These are phyloP conservation scores for Colletotrichum tofieldiae DNA, from an alignment of 2,329 filamentous ascomycete species.

Conservation along the genomic window DNA sequence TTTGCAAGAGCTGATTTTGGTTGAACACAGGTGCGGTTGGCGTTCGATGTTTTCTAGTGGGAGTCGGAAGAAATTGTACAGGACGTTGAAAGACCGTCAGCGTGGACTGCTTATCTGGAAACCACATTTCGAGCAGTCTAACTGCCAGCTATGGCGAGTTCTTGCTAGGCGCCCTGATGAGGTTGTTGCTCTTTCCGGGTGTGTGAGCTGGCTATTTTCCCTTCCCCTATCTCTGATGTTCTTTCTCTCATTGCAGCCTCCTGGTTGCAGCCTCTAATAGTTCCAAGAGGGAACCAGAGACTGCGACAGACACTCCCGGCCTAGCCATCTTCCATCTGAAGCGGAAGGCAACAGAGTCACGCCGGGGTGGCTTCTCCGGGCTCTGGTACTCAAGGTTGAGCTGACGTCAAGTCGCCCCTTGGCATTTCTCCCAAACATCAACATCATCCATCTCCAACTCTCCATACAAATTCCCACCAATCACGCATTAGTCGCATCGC, in stretches of 20 bases:
- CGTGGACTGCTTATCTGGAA: no score
- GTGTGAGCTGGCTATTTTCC: background rate
- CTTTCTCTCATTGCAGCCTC: background rate
- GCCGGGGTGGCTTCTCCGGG: background rate
- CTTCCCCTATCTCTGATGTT: background rate
- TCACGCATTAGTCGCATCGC: background rate
- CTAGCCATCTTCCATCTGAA: background rate
- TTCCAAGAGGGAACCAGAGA: no score
- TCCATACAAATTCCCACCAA: background rate
- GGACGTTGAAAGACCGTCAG: no score
- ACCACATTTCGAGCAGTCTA: no score
- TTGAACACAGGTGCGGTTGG: no score
- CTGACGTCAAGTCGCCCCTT: background rate
- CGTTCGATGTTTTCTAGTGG: no score
- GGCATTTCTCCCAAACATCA: background rate
- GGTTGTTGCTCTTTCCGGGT: background rate
- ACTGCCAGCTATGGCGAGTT: no score
- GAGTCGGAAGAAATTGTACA: no score
- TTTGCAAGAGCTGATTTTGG: no score
- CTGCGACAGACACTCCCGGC: background rate
- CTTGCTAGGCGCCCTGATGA: background rate
- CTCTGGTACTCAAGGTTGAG: background rate
- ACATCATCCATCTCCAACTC: background rate
- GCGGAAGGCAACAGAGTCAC: background rate
- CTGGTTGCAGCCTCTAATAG: no score